A percentile compares a stretch with the other conserved stretches of the same genome.
These are phyloP conservation scores for Colletotrichum godetiae DNA, from an alignment of 2,329 filamentous ascomycete genomes.

Conservation along the genomic window DNA sequence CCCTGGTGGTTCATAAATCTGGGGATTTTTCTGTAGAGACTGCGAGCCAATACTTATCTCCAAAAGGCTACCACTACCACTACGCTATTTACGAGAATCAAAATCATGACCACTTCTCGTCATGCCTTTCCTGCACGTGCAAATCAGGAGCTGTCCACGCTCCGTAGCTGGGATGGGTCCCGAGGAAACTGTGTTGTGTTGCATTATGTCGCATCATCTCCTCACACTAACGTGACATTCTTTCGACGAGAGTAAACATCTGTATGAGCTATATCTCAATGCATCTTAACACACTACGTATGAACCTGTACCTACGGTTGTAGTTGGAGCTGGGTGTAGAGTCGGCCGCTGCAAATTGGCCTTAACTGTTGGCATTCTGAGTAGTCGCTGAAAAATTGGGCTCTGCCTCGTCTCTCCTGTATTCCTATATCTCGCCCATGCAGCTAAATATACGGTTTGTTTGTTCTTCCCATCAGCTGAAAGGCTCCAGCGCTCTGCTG, in stretches of 20 bases:
- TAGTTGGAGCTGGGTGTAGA: no score
- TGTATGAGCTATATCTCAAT: no score
- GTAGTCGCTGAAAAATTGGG: no score
- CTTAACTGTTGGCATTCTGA: no score
- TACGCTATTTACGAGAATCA: conserved; percentile 30
- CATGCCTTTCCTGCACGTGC: conserved; percentile 11
- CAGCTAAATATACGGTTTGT: no score
- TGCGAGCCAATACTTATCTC: conserved; percentile 5
- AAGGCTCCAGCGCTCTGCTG: no score
- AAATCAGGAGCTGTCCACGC: neutral
- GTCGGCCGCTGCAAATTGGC: no score
- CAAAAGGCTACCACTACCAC: conserved; percentile 14
- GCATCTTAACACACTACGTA: no score
- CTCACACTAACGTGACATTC: neutral
- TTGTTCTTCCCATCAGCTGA: no score
- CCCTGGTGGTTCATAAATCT: conserved; percentile 78
- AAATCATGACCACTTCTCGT: conserved; percentile 25
- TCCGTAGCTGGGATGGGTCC: neutral
- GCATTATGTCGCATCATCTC: neutral
- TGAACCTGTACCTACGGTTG: no score
- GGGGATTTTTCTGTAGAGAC: conserved; percentile 8
- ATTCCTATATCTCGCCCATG: no score
- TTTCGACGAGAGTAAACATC: neutral
- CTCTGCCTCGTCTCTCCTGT: no score
- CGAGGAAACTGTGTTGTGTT: neutral